Evolutionary conservation across 139 green algal species (phyloP).

Genomic region (Chlamydomonas sp.): DNA sequence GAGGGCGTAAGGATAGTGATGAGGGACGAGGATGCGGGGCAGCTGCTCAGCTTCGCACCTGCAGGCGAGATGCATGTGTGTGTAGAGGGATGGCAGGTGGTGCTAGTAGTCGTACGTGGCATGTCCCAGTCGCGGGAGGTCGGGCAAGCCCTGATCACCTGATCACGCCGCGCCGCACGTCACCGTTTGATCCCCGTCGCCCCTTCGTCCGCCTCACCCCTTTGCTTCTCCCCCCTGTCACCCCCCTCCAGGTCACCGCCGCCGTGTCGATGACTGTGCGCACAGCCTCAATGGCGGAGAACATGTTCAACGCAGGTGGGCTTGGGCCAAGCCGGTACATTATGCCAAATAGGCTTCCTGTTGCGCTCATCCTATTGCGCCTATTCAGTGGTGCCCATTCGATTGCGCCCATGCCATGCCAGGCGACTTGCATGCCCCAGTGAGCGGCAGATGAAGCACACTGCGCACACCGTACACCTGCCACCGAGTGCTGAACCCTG

Average conservation of each 20-base stretch:
- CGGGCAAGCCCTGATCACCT: too few relatives aligned
- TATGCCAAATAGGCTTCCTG: background rate
- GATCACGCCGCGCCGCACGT: too few relatives aligned
- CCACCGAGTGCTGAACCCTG: too few relatives aligned
- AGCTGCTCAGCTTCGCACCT: conserved; percentile 69
- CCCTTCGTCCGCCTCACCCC: background rate
- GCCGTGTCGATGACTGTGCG: conserved; percentile 70
- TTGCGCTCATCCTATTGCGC: background rate
- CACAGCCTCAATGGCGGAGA: conserved; percentile 75
- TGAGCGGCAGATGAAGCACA: too few relatives aligned
- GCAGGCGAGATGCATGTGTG: conserved; percentile 2
- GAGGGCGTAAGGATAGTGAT: conserved; percentile 68
- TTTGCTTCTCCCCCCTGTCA: background rate
- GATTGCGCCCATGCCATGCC: too few relatives aligned
- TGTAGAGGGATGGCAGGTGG: too few relatives aligned
- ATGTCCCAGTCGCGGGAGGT: too few relatives aligned
- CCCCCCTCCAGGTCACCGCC: conserved; percentile 51
- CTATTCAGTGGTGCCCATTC: too few relatives aligned
- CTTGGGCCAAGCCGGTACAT: background rate
- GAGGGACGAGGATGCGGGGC: conserved; percentile 51
- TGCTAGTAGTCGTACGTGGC: too few relatives aligned
- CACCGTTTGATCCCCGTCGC: background rate
- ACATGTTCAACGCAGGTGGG: conserved; percentile 82
- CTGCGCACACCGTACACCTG: too few relatives aligned
- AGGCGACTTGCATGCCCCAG: too few relatives aligned